Base-by-base conservation (phyloP, 2,329 filamentous ascomycete genomes). In the Epichloe elymi region DNA sequence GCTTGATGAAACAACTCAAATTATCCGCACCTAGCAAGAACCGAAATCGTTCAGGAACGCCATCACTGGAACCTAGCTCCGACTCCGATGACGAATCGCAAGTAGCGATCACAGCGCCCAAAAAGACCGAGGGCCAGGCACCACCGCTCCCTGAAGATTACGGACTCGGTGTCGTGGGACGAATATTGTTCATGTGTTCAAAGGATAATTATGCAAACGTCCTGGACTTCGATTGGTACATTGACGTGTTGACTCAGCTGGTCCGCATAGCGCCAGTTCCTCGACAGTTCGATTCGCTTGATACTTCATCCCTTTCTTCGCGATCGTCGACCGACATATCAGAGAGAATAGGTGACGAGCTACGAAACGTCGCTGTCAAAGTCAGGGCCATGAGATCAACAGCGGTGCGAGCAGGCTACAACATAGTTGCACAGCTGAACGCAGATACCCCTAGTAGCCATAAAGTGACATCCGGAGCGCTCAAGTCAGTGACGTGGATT, bases 191-290 rank as follows among this genome's bases (percentile, higher is more conserved):
- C 54, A 95, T 98, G 81, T 97, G 91, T 65, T 87, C 88, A 8
- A 82, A 83, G 56, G 85, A 90, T 57, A 95, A 89, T 54, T 98
- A 97, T 65, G 78, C 79, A 39, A 88, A 89, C 61, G 74, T 98
- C 46, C 72, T 77, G 49, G 91, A 98, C 63, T 98, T 98, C 65
- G 91, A 96, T 58, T 98, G 93, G 93, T 97, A 97, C 65, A 85
- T 97, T 57, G 87, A 93, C 57, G 80, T 95, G 30, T 71, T 98
- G 33, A 85, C 88, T 5, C 88, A 95, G 63, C 76, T 98, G 14
- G 81, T 96, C 40, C 82, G 84, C 62, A 75, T 87, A 68, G 73
- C 83, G 19, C 85, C 72, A 0, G 59, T 71, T n/a, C 69, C 75
- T 45, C 68, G 70, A 39, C 61, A 62, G 7, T 59, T 61, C 7